Evolutionary conservation across 1,139 yeast species (phyloP), one percentile per base, ranked within the genome.

Genomic region (Pichia sp.): DNA sequence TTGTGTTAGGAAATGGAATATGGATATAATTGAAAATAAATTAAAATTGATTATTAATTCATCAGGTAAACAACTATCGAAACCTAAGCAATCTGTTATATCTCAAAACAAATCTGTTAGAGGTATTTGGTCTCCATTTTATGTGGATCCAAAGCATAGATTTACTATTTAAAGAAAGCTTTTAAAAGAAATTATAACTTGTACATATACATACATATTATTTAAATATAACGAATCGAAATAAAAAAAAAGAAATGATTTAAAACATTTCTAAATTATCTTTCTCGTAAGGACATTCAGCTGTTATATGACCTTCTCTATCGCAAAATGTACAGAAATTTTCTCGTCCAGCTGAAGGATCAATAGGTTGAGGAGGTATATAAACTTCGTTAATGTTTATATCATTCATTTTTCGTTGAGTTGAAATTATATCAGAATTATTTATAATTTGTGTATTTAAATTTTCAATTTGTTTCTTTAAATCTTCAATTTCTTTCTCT

Each of bases 121-220:
- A 71, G 99, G 98, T 55, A 72, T 91, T 40, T 91, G 99, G 98
- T 86, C 96, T 38, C 98, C 98, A 43, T 71, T 91, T 69, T 96
- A 91, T 60, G 78, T 74, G 40, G 79, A 77, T 46, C 81, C 84
- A 60, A 68, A 69, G 31, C 69, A 68, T 58, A 77, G 94, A 64
- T 80, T 75, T 66, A 79, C 72, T 57, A 74, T 85, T 42, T 84
- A 67, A 38, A 24, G 12, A 18, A 6, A 18, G 7, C 8, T 24
- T 24, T 10, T 26, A 14, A 8, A 20, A 12, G n/a, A n/a, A n/a
- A n/a, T n/a, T n/a, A 19, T 14, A 18, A 21, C 25, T 10, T 24
- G 17, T 15, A 28, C 14, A 28, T 31, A 14, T 38, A 22, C 31
- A 24, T 24, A 14, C 35, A 24, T 33, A 20, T 22, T 22, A 28